A percentile compares a stretch with the other conserved stretches of the same genome.
Evolutionary conservation across 225 moss, liverwort and hornwort genomes (phyloP).

Genomic region (Pseudoscleropodium purum): DNA sequence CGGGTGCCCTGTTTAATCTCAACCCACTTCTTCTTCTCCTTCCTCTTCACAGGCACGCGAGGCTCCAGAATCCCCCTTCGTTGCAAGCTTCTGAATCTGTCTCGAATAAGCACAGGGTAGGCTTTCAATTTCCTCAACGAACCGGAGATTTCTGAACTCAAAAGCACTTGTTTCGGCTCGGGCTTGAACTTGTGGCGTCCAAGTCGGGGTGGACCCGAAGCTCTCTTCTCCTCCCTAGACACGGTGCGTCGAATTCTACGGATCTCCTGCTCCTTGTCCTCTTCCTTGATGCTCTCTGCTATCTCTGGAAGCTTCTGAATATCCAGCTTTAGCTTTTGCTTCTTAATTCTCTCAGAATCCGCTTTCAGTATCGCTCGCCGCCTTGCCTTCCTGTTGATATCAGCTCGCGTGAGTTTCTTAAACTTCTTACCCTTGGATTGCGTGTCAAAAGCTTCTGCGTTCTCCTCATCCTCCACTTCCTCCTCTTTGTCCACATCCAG

Average conservation of each 20-base stretch:
- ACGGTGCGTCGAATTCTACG: conserved; percentile 50
- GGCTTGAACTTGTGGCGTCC: conserved; percentile 89
- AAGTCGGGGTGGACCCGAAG: conserved; percentile 71
- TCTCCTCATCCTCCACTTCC: conserved; percentile 18
- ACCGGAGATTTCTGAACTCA: conserved; percentile 83
- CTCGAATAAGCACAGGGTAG: conserved; percentile 78
- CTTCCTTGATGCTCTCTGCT: conserved; percentile 42
- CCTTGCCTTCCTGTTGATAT: conserved; percentile 69
- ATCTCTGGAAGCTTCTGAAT: conserved; percentile 71
- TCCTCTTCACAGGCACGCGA: conserved; percentile 60
- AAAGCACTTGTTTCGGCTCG: conserved; percentile 82
- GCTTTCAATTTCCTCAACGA: conserved; percentile 83
- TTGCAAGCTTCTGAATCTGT: conserved; percentile 86
- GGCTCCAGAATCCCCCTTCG: conserved; percentile 85
- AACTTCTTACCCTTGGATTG: conserved; percentile 45
- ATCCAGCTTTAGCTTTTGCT: conserved; percentile 58
- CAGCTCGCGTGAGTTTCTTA: conserved; percentile 86
- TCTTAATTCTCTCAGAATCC: conserved; percentile 43
- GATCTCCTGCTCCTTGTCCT: conserved; percentile 54
- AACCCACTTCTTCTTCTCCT: conserved; percentile 65
- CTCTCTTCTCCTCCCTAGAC: conserved; percentile 67
- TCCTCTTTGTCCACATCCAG: conserved; percentile 60
- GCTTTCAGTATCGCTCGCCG: conserved; percentile 54
- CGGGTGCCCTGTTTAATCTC: conserved; percentile 76
- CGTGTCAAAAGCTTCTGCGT: conserved; percentile 5